Evolutionary conservation across 306 rosid genomes (phyloP), one percentile per base, ranked within the genome.

Genomic region (Leucaena leucocephala): DNA sequence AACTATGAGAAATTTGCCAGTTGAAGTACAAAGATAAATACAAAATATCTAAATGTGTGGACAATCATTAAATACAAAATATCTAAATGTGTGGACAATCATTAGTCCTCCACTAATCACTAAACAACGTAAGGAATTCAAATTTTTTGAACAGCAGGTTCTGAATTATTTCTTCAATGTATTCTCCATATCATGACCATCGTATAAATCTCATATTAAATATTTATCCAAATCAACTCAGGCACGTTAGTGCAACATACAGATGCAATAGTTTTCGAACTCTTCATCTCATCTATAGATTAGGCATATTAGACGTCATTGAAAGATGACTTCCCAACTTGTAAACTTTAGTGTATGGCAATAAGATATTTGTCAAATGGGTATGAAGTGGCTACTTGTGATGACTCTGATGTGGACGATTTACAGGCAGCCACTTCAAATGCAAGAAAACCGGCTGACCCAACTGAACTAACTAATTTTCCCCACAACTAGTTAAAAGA

Each of bases 1-100:
- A 48, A 36, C 9, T 16, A 27, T 13, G 45, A 65, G 48, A 71
- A 39, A 81, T 22, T 58, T 19, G 49, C 59, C 68, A 33, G 39
- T 50, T 39, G 6, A 50, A 3, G 69, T 2, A 35, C 44, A 63
- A 61, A 63, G 39, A 15, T 48, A 48, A 8, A 71, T 54, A 27
- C 27, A 58, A 42, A 67, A 67, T n/a, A 75, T 19, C 46, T 44
- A 68, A 80, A 75, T 63, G 71, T 70, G 54, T 15, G 1, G 33
- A 33, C 42, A 71, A 46, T 15, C 27, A 8, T 8, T 35, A 34
- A n/a, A n/a, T n/a, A 44, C 27, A 58, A 42, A 67, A 67, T n/a
- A 75, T 19, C 46, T 44, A 68, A 80, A 75, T 63, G 71, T 70
- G 54, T 15, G 1, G 33, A 33, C 42, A 71, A 46, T 15, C 27